Evolutionary conservation across 2,329 filamentous ascomycete genomes (phyloP), one percentile per base, ranked within the genome.

Genomic region (Colletotrichum theobromicola): DNA sequence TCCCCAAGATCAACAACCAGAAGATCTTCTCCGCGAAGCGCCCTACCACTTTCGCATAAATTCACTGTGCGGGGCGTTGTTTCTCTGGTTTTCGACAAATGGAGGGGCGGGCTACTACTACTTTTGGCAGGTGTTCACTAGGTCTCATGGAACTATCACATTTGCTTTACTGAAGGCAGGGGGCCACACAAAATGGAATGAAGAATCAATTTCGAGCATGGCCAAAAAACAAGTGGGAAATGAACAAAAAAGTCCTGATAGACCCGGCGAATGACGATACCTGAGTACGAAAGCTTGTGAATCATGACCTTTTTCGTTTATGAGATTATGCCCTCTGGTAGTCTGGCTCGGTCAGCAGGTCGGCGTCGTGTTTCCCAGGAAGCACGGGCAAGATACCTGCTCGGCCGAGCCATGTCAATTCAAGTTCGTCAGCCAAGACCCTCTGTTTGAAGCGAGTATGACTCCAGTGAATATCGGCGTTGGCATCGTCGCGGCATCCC

Each of bases 31-130:
- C 94, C 86, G 93, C 95, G 85, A 95, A 92, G 89, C 94, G 97
- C 89, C 97, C 97, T 84, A 95, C 95, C 84, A 99, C 97, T 87
- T 98, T 98, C 92, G 97, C 95, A 92, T 98, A 95, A 92, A 91
- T 88, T 50, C 85, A 66, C 62, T 76, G 61, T 72, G 63, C 71
- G 76, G 42, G 42, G 76, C 87, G 87, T 87, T 85, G 84, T 85
- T 86, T 84, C 88, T 85, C 82, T 80, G 83, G 84, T 86, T 84
- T 85, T 87, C 85, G 88, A 75, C 63, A 75, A 67, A 75, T 72
- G 68, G 72, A 75, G 68, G 72, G 72, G 85, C 85, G 88, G 86
- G 87, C 85, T 89, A 85, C 69, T 67, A 75, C 72, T 67, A 75
- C 72, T 74, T 72, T 50, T 75, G 87, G 86, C 87, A 84, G 89